A percentile compares a stretch with the other conserved stretches of the same genome.
These are phyloP conservation scores for Anethum foeniculum DNA, from an alignment of 140 eudicot species.

Conservation along the genomic window DNA sequence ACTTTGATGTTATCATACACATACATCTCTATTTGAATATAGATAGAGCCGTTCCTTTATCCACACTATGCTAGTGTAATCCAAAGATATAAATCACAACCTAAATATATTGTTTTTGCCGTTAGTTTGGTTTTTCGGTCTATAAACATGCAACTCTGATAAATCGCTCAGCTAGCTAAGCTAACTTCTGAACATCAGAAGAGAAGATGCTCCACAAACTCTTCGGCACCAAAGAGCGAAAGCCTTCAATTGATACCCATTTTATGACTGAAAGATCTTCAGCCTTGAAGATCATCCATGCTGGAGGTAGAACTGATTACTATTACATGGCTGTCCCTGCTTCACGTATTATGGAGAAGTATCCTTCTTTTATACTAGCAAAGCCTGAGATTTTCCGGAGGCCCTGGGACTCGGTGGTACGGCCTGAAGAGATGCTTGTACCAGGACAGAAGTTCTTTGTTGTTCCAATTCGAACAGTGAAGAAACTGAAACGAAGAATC, in stretches of 20 bases:
- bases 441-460: slow-evolving; percentile 59
- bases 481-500: slow-evolving; percentile 43
- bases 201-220: slow-evolving; percentile 39
- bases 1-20: slow-evolving; percentile 20
- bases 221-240: slow-evolving; percentile 22
- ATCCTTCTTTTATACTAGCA: slow-evolving; percentile 44
- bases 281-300: slow-evolving; percentile 56
- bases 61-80: background rate
- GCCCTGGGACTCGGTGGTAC: slow-evolving; percentile 60
- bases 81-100: background rate
- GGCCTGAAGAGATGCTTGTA: slow-evolving; percentile 54
- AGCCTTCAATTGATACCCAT: background rate
- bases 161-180: background rate
- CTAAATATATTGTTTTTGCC: slow-evolving; percentile 20
- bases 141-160: slow-evolving; percentile 10
- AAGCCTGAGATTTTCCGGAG: slow-evolving; percentile 49
- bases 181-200: slow-evolving; percentile 5
- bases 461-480: slow-evolving; percentile 44
- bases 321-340: slow-evolving; percentile 80
- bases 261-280: slow-evolving; percentile 13
- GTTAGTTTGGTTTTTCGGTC: background rate
- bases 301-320: slow-evolving; percentile 46
- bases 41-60: background rate
- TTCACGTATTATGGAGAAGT: slow-evolving; percentile 37
- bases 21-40: background rate